phyloP scores from a whole-genome alignment of 2,329 filamentous ascomycete species.

The Pyricularia pennisetigena region DNA sequence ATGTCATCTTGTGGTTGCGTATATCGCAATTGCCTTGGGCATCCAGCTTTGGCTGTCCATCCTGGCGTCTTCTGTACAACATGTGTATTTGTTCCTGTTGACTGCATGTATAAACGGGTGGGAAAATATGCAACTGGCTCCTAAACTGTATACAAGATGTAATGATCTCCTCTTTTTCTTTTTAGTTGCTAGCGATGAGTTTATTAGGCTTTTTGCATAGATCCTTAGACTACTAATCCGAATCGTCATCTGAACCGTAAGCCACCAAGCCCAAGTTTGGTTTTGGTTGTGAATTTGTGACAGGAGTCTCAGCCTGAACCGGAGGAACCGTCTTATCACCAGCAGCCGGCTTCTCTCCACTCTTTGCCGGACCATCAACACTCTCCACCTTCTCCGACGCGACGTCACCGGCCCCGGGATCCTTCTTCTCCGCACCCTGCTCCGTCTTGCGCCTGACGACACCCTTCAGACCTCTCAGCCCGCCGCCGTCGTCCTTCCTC shows the following conservation, averaged over 20 bases:
- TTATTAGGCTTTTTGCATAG: not conserved
- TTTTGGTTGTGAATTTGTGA: conserved; percentile 11
- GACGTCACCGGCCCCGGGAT: conserved; percentile 10
- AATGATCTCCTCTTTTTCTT: not conserved
- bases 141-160: not conserved
- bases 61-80: not conserved
- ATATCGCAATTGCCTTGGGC: too few relatives aligned
- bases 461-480: conserved; percentile 8
- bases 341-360: conserved; percentile 24
- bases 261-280: conserved; percentile 34
- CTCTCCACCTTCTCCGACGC: not conserved
- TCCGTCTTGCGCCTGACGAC: conserved; percentile 11
- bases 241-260: conserved; percentile 45
- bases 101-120: not conserved
- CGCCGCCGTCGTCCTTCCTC: conserved; percentile 8
- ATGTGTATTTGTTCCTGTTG: not conserved
- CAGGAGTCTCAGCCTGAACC: not conserved
- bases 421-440: conserved; percentile 10
- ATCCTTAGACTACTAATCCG: conserved; percentile 1
- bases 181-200: not conserved
- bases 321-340: not conserved
- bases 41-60: not conserved
- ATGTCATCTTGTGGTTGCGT: not conserved
- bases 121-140: not conserved
- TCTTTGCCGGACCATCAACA: not conserved